Evolutionary conservation across 129 eudicot species (phyloP).

Genomic region (Artemisia annua): DNA sequence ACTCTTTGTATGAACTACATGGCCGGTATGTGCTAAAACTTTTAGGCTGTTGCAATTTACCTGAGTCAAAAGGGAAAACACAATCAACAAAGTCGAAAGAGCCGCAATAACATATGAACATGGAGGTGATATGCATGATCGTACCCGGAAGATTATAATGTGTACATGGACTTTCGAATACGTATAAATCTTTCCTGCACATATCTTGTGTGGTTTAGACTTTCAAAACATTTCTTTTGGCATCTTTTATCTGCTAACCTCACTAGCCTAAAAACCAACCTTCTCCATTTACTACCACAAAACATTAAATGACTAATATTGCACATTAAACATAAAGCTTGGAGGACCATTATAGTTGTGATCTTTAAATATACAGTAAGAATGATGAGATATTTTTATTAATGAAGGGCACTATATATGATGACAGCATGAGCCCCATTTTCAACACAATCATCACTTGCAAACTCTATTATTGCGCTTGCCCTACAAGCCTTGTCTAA

Average conservation of each 20-base stretch:
- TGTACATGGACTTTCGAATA: no score
- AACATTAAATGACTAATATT: background rate
- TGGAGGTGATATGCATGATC: no score
- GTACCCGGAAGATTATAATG: no score
- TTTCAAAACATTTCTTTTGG: background rate
- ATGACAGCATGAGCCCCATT: conserved; percentile 30
- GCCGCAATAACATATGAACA: no score
- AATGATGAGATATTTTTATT: background rate
- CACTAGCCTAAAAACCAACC: background rate
- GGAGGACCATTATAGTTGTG: background rate
- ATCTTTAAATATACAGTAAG: conserved; percentile 1
- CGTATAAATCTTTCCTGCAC: no score
- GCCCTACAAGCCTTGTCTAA: conserved; percentile 22
- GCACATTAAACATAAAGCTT: conserved; percentile 7
- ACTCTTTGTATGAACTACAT: no score
- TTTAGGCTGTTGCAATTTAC: no score
- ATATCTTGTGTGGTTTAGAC: background rate
- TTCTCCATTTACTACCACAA: background rate
- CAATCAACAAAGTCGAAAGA: no score
- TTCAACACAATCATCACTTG: conserved; percentile 26
- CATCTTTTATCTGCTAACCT: conserved; percentile 2
- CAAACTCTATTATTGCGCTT: conserved; percentile 35
- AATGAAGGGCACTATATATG: conserved; percentile 22
- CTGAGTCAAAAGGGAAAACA: no score
- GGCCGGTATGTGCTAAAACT: no score